Evolutionary conservation across 2,329 filamentous ascomycete genomes (phyloP).

Genomic region (Pseudopyrenochaeta lycopersici): DNA sequence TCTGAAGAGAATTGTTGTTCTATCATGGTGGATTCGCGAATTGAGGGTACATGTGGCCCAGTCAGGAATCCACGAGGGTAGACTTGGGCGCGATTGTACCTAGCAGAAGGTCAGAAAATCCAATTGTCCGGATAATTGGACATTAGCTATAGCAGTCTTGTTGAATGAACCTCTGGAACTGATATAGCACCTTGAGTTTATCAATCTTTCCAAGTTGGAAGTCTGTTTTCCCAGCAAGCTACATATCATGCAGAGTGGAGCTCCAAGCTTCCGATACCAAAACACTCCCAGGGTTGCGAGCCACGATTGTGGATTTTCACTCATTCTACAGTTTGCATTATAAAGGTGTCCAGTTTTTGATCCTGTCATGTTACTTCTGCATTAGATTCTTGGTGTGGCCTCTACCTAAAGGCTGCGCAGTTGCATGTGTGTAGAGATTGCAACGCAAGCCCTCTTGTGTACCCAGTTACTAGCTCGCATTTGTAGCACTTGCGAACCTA

Average conservation of each 20-base stretch:
- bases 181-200: background rate
- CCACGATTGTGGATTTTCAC: background rate
- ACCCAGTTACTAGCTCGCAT: too few relatives aligned
- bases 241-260: background rate
- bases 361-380: background rate
- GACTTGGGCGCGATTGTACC: background rate
- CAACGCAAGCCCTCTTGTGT: too few relatives aligned
- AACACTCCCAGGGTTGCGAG: too few relatives aligned
- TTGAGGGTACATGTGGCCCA: background rate
- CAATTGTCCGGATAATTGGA: background rate
- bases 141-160: background rate
- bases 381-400: background rate
- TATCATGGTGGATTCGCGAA: background rate
- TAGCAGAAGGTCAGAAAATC: background rate
- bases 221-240: background rate
- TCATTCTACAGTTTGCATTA: background rate
- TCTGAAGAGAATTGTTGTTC: background rate
- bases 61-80: background rate
- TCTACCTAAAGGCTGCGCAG: background rate
- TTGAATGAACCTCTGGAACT: background rate
- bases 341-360: background rate
- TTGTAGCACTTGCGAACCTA: too few relatives aligned
- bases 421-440: background rate
- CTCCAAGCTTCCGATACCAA: background rate
- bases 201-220: background rate